Base-by-base conservation (phyloP, 768 basidiomycete species). In the Naganishia vaughanmartiniae region DNA sequence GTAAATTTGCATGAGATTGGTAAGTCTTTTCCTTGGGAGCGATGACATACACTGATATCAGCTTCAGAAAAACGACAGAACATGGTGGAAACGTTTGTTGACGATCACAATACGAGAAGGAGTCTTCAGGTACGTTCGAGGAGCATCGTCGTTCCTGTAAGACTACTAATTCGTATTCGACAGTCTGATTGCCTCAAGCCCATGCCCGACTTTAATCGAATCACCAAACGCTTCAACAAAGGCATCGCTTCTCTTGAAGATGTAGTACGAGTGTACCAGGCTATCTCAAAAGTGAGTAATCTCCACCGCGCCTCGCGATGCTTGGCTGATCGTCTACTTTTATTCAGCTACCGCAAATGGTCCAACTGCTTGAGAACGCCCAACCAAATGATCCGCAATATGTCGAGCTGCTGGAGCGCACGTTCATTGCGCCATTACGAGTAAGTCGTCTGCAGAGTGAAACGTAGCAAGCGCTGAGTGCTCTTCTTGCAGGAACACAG, bases 231-330 rank as follows among this genome's bases (percentile, higher is more conserved):
- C 21, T 94, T 99, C 82, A 89, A 92, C 80, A 90, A 89, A 73
- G 85, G 87, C 0, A 85, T 87, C 5, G 93, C 93, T 0, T 87
- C 88, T 0, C 85, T 99, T 6, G 93, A 98, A 76, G 94, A 99
- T 75, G 93, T 98, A 9, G 93, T 98, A 12, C 87, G 95, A 1
- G 89, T 95, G 0, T 97, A 97, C 78, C 95, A 99, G 79, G 93
- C 94, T 0, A 88, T 93, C 0, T 80, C 90, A 30, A 91, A 91
- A 84, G 92, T 92, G 67, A 56, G 79, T 68, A 10, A 26, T 24
- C 31, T 39, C 19, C 19, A 11, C 1, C 19, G 21, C 12, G 2
- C 15, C 45, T 36, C 11, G 63, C 11, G 36, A 24, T n/a, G 14
- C 30, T 28, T 4, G 28, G 14, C 39, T 46, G 17, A 39, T 39